phyloP scores from a whole-genome alignment of 345 rosid species.

The Eutrema yunnanense region DNA sequence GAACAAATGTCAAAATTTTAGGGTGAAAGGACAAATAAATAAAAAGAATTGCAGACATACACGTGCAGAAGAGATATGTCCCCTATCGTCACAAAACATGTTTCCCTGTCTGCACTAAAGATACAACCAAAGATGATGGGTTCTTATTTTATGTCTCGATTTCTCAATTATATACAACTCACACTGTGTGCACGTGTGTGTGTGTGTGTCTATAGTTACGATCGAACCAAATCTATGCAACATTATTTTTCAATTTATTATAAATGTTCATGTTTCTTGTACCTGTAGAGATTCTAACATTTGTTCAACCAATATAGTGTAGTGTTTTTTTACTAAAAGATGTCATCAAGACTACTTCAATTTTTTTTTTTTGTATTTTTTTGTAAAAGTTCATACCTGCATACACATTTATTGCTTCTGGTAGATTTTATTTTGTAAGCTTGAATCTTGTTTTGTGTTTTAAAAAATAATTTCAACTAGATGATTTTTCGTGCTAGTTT shows the following conservation, averaged over 20 bases:
- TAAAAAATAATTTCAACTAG: neutral
- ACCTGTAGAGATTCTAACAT: neutral
- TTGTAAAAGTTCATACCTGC: neutral
- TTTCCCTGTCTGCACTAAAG: slow-evolving; percentile 25
- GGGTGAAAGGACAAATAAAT: neutral
- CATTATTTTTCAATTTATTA: neutral
- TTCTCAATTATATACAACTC: slow-evolving; percentile 26
- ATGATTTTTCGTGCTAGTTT: neutral
- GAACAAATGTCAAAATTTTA: slow-evolving; percentile 14
- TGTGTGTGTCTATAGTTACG: neutral
- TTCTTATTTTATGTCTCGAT: slow-evolving; percentile 13
- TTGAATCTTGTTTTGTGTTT: neutral
- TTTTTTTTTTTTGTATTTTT: neutral
- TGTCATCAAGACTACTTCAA: neutral
- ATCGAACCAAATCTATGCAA: slow-evolving; percentile 20
- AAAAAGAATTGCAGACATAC: slow-evolving; percentile 18
- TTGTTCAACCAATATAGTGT: neutral
- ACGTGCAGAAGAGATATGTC: slow-evolving; percentile 34
- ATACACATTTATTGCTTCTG: too few relatives aligned
- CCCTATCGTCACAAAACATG: slow-evolving; percentile 32
- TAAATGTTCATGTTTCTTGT: slow-evolving; percentile 3
- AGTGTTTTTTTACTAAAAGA: neutral
- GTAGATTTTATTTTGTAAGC: neutral
- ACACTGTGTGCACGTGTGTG: slow-evolving; percentile 29
- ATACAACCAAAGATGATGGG: slow-evolving; percentile 31